phyloP scores from a whole-genome alignment of 768 basidiomycete species.

The Auricularia auricula-judae region DNA sequence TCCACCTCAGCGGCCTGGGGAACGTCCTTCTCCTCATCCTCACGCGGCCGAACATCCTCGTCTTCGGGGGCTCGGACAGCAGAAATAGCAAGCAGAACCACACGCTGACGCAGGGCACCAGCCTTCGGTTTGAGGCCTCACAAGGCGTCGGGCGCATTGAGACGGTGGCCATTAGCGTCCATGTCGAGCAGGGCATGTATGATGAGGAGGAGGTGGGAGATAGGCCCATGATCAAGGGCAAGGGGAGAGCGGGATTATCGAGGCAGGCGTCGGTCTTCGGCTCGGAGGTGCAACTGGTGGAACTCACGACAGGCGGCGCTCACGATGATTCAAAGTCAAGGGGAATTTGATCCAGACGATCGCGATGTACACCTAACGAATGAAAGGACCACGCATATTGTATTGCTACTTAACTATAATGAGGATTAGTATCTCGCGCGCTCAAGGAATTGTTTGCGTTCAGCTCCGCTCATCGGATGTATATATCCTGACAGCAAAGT shows the following conservation, averaged over 20 bases:
- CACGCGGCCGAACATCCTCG: slow-evolving; percentile 24
- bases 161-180: background rate
- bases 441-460: too few species aligned
- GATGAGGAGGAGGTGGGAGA: background rate
- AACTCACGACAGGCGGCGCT: too few species aligned
- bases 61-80: slow-evolving; percentile 14
- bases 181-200: background rate
- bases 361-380: too few species aligned
- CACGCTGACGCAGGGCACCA: background rate
- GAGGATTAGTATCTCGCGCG: too few species aligned
- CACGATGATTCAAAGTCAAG: too few species aligned
- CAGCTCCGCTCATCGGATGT: background rate
- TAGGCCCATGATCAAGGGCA: background rate
- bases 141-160: background rate
- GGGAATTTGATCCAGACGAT: too few species aligned
- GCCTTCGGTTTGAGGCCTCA: background rate
- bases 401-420: too few species aligned
- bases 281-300: too few species aligned
- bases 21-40: slow-evolving; percentile 30
- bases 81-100: background rate
- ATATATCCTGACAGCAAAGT: background rate
- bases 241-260: too few species aligned
- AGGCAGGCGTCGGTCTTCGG: too few species aligned
- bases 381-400: too few species aligned
- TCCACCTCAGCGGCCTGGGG: slow-evolving; percentile 27